A percentile compares a stretch with the other conserved stretches of the same genome.
phyloP scores from a whole-genome alignment of 768 basidiomycete genomes.

The Lactarius hengduanensis region DNA sequence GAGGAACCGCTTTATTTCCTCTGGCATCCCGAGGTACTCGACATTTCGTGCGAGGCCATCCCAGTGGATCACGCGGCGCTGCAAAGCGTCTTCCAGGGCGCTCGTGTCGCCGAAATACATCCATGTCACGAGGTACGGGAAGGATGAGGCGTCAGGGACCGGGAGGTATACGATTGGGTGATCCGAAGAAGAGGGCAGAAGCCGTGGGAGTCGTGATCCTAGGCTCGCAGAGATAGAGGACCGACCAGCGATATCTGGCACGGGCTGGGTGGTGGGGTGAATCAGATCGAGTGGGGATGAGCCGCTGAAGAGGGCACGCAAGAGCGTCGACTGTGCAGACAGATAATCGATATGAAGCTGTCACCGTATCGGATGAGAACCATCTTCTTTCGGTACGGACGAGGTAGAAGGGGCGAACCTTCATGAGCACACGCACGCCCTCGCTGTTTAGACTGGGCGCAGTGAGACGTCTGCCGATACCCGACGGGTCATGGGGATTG shows the following conservation, averaged over 20 bases:
- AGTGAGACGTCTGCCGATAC: slow-evolving; percentile 48
- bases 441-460: slow-evolving; percentile 48
- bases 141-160: slow-evolving; percentile 69
- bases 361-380: slow-evolving; percentile 20
- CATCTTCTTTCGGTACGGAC: not conserved
- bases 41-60: slow-evolving; percentile 86
- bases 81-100: slow-evolving; percentile 66
- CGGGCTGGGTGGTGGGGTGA: slow-evolving; percentile 35
- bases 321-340: slow-evolving; percentile 74
- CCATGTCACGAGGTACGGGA: slow-evolving; percentile 74
- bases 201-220: slow-evolving; percentile 54
- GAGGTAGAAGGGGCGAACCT: slow-evolving; percentile 43
- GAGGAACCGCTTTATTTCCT: slow-evolving; percentile 75
- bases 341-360: slow-evolving; percentile 83
- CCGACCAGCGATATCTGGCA: slow-evolving; percentile 21
- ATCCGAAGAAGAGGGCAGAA: slow-evolving; percentile 60
- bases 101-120: slow-evolving; percentile 75
- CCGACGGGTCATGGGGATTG: slow-evolving; percentile 42
- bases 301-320: slow-evolving; percentile 70
- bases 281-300: slow-evolving; percentile 60
- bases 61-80: slow-evolving; percentile 68
- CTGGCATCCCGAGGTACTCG: slow-evolving; percentile 78
- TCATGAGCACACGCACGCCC: slow-evolving; percentile 59
- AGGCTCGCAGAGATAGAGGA: slow-evolving; percentile 43
- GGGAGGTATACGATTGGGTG: slow-evolving; percentile 74